A percentile compares a stretch with the other conserved stretches of the same genome.
phyloP scores from a whole-genome alignment of 352 stramenopile genomes.

The Pythium dissimile region DNA sequence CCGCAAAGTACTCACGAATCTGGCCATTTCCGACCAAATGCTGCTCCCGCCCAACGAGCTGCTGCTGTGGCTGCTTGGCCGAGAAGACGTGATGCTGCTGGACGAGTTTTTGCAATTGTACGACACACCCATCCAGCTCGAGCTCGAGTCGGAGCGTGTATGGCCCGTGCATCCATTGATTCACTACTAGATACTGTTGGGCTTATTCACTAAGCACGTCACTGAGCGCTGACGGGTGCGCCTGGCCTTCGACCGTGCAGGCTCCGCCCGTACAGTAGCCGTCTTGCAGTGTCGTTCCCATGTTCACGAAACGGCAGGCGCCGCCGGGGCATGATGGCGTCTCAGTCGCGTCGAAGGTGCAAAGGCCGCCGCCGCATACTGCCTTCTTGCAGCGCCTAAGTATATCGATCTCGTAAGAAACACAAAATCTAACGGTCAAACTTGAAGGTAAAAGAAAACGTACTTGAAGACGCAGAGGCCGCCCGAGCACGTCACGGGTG shows the following conservation, averaged over 20 bases:
- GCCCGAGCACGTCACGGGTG: constrained; percentile 39
- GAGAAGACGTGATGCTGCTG: constrained; percentile 64
- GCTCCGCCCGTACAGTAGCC: constrained; percentile 55
- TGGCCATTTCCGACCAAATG: constrained; percentile 61
- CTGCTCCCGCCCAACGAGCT: constrained; percentile 55
- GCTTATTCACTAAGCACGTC: constrained; percentile 43
- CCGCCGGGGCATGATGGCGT: constrained; percentile 40
- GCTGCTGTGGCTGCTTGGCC: constrained; percentile 44
- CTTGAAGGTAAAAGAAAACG: background rate
- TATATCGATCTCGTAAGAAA: background rate
- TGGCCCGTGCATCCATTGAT: constrained; percentile 74
- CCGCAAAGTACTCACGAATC: constrained; percentile 49
- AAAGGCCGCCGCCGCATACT: constrained; percentile 45
- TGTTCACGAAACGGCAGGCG: constrained; percentile 48
- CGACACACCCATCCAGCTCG: constrained; percentile 34
- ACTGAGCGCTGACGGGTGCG: constrained; percentile 37
- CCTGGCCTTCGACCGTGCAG: constrained; percentile 42
- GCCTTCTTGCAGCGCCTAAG: constrained; percentile 47
- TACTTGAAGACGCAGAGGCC: constrained; percentile 60
- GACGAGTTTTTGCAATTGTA: constrained; percentile 53
- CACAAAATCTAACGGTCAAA: background rate
- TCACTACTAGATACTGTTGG: constrained; percentile 49
- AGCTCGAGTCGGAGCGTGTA: constrained; percentile 71
- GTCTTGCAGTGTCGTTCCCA: constrained; percentile 35
- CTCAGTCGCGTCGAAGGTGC: constrained; percentile 43